A percentile compares a stretch with the other conserved stretches of the same genome.
These are phyloP conservation scores for Pythium sp. DNA, from an alignment of 352 stramenopile species.

Conservation along the genomic window DNA sequence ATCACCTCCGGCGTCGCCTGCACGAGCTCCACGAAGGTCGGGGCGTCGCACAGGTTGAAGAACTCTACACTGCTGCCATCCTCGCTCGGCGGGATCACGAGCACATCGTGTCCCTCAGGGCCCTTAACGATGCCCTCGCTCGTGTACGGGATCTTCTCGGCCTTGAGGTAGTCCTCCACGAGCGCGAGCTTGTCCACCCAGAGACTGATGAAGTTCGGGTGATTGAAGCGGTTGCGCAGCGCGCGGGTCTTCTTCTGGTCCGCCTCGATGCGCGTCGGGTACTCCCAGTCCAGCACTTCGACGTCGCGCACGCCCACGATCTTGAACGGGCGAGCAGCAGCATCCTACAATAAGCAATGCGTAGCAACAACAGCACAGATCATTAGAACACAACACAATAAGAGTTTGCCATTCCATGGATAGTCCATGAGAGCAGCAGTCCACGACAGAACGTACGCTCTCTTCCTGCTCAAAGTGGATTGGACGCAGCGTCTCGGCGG, in stretches of 20 bases:
- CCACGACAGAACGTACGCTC: conserved; percentile 33
- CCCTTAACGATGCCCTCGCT: conserved; percentile 57
- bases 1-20: conserved; percentile 77
- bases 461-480: conserved; percentile 77
- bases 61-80: conserved; percentile 54
- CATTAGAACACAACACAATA: neutral
- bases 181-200: conserved; percentile 75
- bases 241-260: conserved; percentile 57
- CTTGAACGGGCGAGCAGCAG: conserved; percentile 50
- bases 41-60: conserved; percentile 83
- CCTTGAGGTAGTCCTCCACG: conserved; percentile 64
- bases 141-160: conserved; percentile 54
- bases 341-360: conserved; percentile 25
- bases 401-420: neutral
- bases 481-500: conserved; percentile 32
- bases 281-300: conserved; percentile 75
- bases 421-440: neutral
- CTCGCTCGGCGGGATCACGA: conserved; percentile 66
- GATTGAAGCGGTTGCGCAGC: conserved; percentile 72
- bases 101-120: conserved; percentile 61
- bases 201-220: conserved; percentile 84
- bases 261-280: conserved; percentile 61
- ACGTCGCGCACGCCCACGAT: conserved; percentile 81
- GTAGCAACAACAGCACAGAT: neutral
- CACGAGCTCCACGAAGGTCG: conserved; percentile 79